Base-by-base conservation (phyloP, 495 filamentous ascomycete genomes). In the Neurospora sublineolata region DNA sequence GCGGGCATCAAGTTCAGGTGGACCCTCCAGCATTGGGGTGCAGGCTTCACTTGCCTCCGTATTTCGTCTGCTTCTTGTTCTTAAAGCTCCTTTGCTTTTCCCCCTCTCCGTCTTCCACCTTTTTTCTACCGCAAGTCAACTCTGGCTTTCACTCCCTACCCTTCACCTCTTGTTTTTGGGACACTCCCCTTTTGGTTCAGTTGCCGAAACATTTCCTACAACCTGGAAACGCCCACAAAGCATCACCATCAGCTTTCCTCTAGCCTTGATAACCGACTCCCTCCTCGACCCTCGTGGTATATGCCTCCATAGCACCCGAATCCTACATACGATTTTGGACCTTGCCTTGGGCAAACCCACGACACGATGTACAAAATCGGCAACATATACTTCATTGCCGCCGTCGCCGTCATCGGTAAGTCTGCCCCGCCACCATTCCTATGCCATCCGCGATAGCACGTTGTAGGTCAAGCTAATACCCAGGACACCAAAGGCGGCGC, bases 371-470 rank as follows among this genome's bases (percentile, higher is more conserved):
- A 80, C 72, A 74, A 84, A 33, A 86, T 90, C 75, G 89, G 89
- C 23, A 93, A 92, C 76, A 85, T 92, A 72, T 93, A 93, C 75
- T 78, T 89, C 52, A 93, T 93, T 78, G 86, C 91, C 74, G 89
- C 89, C 79, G 87, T 91, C 80, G 86, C 91, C 77, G 89, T 94
- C 75, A 84, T 92, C 70, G 82, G 82, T 83, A 72, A 72, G 80
- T 75, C 70, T 73, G 67, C 64, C 71, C 42, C 38, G 30, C 16
- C 67, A 6, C 20, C 60, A 11, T 27, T 44, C 37, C 1, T n/a
- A 42, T 14, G 33, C 37, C 23, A 36, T 7, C 30, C 40, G 9
- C 27, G 33, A 36, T 38, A 30, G 11, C 2, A 30, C 23, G 20
- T 4, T 5, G 20, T 2, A 30, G 23, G 14, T 30, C 6, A 46